These are phyloP conservation scores for Dipodascopsis uninucleata DNA, from an alignment of 805 yeast genomes.

Conservation along the genomic window DNA sequence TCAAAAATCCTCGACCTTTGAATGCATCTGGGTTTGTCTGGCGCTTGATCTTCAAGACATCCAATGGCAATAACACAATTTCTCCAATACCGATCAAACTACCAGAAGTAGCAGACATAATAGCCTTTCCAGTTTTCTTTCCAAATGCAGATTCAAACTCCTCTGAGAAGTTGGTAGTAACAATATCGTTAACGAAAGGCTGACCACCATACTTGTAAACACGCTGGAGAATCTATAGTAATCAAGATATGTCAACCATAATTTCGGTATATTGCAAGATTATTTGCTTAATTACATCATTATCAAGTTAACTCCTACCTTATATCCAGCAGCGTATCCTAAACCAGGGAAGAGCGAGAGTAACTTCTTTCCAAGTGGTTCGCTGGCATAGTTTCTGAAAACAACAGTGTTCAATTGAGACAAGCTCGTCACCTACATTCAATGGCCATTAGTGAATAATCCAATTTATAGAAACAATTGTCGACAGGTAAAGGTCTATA, in stretches of 20 bases:
- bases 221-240: conserved; percentile 67
- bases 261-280: too few species aligned
- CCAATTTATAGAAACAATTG: neutral
- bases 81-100: conserved; percentile 95
- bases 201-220: conserved; percentile 99
- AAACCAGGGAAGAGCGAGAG: conserved; percentile 93
- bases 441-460: too few species aligned
- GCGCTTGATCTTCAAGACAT: conserved; percentile 94
- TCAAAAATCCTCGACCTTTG: conserved; percentile 93
- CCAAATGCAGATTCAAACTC: conserved; percentile 78
- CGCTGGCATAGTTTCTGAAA: conserved; percentile 74
- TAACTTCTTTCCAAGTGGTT: conserved; percentile 65
- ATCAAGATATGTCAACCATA: neutral
- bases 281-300: neutral
- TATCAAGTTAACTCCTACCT: conserved; percentile 35
- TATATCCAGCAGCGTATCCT: conserved; percentile 97
- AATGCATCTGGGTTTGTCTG: conserved; percentile 99
- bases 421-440: conserved; percentile 56
- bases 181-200: conserved; percentile 94
- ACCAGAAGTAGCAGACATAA: conserved; percentile 96
- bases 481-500: conserved; percentile 35
- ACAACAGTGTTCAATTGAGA: conserved; percentile 78
- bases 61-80: conserved; percentile 89
- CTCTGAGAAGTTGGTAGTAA: conserved; percentile 67
- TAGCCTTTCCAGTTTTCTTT: conserved; percentile 93